Evolutionary conservation across 371 early-diverging fungal species (phyloP).

Genomic region (Mucor lusitanicus): DNA sequence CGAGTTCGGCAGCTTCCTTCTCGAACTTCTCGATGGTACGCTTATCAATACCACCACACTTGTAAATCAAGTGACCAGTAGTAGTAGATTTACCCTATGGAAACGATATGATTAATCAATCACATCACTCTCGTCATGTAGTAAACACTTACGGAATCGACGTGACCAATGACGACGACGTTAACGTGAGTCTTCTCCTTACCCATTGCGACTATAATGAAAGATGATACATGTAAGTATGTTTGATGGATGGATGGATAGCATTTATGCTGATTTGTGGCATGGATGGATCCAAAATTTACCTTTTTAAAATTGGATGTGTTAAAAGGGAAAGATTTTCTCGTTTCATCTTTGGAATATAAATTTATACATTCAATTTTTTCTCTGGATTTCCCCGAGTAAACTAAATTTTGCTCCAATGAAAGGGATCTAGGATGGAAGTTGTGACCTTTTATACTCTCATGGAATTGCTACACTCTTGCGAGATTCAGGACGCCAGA

Average conservation of each 20-base stretch:
- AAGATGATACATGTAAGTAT: neutral
- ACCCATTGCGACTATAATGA: constrained; percentile 86
- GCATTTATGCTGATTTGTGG: too few species aligned
- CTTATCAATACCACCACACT: constrained; percentile 98
- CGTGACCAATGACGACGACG: constrained; percentile 99
- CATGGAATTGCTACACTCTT: too few species aligned
- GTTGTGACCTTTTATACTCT: neutral
- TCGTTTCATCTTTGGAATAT: neutral
- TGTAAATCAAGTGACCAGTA: constrained; percentile 97
- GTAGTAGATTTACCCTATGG: constrained; percentile 51
- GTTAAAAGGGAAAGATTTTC: constrained; percentile 14
- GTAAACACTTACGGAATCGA: constrained; percentile 85
- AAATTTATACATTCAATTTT: constrained; percentile 10
- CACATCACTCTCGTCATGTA: neutral
- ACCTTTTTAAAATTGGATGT: constrained; percentile 17
- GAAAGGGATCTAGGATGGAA: neutral
- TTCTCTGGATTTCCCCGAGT: neutral
- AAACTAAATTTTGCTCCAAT: neutral
- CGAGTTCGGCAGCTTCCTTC: constrained; percentile 97
- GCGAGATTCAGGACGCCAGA: too few species aligned
- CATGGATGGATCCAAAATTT: constrained; percentile 10
- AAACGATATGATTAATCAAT: neutral
- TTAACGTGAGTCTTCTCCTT: constrained; percentile 96
- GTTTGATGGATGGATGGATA: constrained; percentile 13
- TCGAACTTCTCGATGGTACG: constrained; percentile 99